Base-by-base conservation (phyloP, 768 basidiomycete genomes). In the Rhodotorula kratochvilovae region DNA sequence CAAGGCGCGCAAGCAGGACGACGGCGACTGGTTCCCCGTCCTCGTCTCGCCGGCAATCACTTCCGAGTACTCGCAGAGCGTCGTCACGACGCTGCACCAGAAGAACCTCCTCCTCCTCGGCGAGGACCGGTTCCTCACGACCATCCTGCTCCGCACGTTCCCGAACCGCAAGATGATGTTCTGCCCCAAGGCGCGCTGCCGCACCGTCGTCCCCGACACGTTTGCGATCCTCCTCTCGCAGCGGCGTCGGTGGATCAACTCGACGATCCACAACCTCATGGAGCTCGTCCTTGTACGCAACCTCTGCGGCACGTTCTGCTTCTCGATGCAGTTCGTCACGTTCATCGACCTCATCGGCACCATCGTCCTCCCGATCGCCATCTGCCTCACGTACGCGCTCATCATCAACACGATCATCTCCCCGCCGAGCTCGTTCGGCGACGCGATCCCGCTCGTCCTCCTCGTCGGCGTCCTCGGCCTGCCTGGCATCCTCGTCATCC, bases 161-260 rank as follows among this genome's bases (percentile, higher is more conserved):
- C 96, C 96, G 25, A 92, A 95, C 78, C 86, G 96, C 72, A 99
- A 99, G 83, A 99, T 98, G 91, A 92, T 97, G 89, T 99, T 98
- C 82, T 85, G 96, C 66, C 95, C 95, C 0, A 93, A 98, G 81
- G 96, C 96, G 21, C 85, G 86, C 75, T 99, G 96, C 79, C 84
- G 93, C 70, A 99, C 96, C 35, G 86, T 99, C 77, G 96, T 92
- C 31, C 96, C 96, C 12, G 95, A 99, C 79, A 92, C 92, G 0
- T 98, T 99, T 82, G 83, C 85, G 35, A 86, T 98, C 36, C 85
- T 99, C 56, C 86, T 99, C 29, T 98, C 96, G 1, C 96, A 99
- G 80, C 91, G 96, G 43, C 88, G 96, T 29, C 89, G 96, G 67
- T 99, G 96, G 96, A 98, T 99, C 83, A 98, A 98, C 81, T 97